Evolutionary conservation across 2,329 filamentous ascomycete species (phyloP), one percentile per base, ranked within the genome.

Genomic region (Stagonosporopsis rhizophila): DNA sequence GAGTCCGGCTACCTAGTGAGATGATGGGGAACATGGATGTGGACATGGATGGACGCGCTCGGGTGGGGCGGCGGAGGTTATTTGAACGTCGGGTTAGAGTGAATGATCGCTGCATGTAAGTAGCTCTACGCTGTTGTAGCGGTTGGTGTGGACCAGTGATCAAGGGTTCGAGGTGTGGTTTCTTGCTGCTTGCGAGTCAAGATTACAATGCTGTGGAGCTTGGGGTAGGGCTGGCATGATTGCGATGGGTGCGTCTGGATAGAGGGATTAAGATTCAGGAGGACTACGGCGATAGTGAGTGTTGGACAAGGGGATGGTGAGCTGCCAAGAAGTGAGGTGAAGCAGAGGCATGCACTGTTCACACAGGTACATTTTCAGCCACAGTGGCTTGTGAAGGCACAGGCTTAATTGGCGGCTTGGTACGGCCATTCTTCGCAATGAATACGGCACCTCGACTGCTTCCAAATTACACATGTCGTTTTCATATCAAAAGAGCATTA

Each of bases 301-400:
- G 30, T n/a, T 32, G 5, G 20, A 23, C 11, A 14, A 3, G 12
- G 5, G 14, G 12, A 11, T 4, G n/a, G 30, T n/a, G 12, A 6
- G 3, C 6, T 17, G 38, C 37, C 39, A 42, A 45, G 40, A 45
- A 35, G 20, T 41, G 34, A 49, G 34, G 46, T 46, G 6, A 17
- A 28, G 46, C 42, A 4, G 7, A 28, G 20, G 25, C 34, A 39
- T 25, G 41, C 27, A 45, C 34, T 38, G 22, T 38, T 38, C 30
- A 38, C 19, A 19, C 14, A 37, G 42, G 50, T 48, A 30, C 44
- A 48, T 30, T 20, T 15, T 30, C 44, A 49, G 52, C 39, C 45
- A 48, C 44, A 39, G 52, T 48, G 52, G 52, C 52, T 49, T 20
- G 23, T 3, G 17, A 38, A 41, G 23, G 38, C 38, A 22, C 22